Conservation (phyloP, 257 asterid species). For the Prunella vulgaris region DNA sequence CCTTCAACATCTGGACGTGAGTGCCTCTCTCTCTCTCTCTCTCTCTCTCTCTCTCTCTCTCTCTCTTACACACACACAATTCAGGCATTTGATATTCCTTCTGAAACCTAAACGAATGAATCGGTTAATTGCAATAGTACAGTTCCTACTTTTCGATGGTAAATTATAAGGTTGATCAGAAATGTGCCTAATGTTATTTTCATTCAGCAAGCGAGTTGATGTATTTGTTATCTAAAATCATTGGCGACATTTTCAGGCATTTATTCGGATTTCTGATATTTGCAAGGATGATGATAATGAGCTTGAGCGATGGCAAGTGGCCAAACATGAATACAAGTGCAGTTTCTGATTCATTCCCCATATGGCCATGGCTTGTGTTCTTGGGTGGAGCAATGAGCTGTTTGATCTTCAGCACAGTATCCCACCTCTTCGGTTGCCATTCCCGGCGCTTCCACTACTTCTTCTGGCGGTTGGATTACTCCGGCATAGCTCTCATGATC, state of each 20-base stretch:
- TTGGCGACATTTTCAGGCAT: slow-evolving; percentile 48
- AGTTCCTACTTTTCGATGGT: not conserved
- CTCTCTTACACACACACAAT: slow-evolving; percentile 9
- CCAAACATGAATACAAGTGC: slow-evolving; percentile 14
- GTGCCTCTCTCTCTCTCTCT: slow-evolving; percentile 15
- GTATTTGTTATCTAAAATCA: not conserved
- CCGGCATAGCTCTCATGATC: slow-evolving; percentile 85
- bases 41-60: not conserved
- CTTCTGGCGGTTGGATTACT: slow-evolving; percentile 93
- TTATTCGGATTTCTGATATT: slow-evolving; percentile 69
- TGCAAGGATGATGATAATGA: slow-evolving; percentile 52
- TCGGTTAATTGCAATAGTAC: not conserved
- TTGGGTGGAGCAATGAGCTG: slow-evolving; percentile 79
- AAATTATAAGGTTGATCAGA: not conserved
- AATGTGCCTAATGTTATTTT: not conserved
- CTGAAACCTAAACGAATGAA: not conserved
- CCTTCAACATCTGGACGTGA: slow-evolving; percentile 89
- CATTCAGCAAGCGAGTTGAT: not conserved
- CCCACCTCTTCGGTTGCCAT: slow-evolving; percentile 91
- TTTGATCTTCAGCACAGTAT: slow-evolving; percentile 56
- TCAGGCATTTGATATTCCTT: not conserved
- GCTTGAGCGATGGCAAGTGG: slow-evolving; percentile 57
- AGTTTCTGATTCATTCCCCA: slow-evolving; percentile 34
- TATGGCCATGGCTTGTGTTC: slow-evolving; percentile 96
- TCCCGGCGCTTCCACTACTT: slow-evolving; percentile 58